Base-by-base conservation (phyloP, 176 grass and related monocot species). In the Tillandsia leiboldiana region DNA sequence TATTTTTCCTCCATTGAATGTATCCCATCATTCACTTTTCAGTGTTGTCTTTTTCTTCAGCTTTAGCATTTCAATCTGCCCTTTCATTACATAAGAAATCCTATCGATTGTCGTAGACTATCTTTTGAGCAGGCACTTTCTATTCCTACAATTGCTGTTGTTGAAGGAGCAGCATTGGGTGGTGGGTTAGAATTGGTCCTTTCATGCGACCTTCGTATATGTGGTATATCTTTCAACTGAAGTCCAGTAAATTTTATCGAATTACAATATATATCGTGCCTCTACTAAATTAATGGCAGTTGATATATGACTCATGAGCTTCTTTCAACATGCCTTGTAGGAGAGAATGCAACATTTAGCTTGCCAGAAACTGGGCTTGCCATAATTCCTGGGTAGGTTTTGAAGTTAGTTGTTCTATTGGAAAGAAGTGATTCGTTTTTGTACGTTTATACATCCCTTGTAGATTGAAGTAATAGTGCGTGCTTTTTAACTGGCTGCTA, bases 341-440 rank as follows among this genome's bases (percentile, higher is more conserved):
- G 87, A 63, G 67, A 80, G 63, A 82, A 71, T 71, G 90, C 87
- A 24, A 93, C 83, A 70, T 99, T 99, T 79, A 82, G 94, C 66
- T 78, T 93, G 80, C 94, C 84, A 58, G 94, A 99, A 63, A 93
- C 89, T 62, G 87, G 94, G 58, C 89, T 99, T 84, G 89, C 87
- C 75, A 93, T 99, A 79, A 99, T 99, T 68, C 89, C 94, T 65
- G 87, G 94, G 87, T 99, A 99, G 49, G 83, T 86, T 42, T 65
- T 65, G 52, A 69, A 58, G 52, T 67, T 56, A 6, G 51, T 15
- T 5, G 9, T 76, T 70, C 69, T 61, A 48, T 72, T 69, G 76
- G 65, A 53, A 72, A 62, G 73, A 18, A 80, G 74, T 12, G 14
- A 18, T 59, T 59, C 12, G 10, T 56, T 56, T 56, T 56, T 12